These are phyloP conservation scores for Gastrodia elata DNA, from an alignment of 106 monocot genomes.

Conservation along the genomic window DNA sequence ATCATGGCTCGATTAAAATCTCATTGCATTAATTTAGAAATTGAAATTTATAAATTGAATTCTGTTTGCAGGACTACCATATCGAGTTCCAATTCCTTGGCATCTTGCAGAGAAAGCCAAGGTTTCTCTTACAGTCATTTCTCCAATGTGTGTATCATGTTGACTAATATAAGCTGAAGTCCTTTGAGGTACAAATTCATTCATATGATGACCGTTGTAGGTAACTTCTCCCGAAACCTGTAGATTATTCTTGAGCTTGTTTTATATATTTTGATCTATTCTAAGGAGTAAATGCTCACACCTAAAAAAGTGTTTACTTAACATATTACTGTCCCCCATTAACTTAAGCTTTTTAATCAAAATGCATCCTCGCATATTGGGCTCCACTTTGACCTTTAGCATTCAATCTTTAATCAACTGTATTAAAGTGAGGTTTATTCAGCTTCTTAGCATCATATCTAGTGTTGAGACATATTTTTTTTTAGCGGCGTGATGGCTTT, in stretches of 20 bases:
- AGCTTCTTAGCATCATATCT: background rate
- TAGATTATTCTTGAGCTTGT: background rate
- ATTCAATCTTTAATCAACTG: too few species aligned
- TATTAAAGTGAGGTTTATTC: too few species aligned
- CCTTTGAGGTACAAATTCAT: conserved; percentile 46
- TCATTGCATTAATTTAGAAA: background rate
- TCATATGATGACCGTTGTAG: conserved; percentile 35
- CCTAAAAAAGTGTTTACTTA: background rate
- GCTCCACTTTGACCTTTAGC: too few species aligned
- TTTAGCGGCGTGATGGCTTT: too few species aligned
- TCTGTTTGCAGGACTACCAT: background rate
- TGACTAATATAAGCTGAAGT: conserved; percentile 73
- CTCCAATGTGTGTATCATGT: conserved; percentile 54
- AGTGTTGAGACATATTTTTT: background rate
- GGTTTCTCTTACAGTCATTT: conserved; percentile 64
- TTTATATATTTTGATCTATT: background rate
- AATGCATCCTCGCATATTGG: too few species aligned
- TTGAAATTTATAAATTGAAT: background rate
- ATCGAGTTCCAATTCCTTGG: conserved; percentile 29
- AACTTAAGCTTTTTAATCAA: too few species aligned
- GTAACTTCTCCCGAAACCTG: conserved; percentile 41
- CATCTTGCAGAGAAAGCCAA: conserved; percentile 63
- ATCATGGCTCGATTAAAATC: background rate
- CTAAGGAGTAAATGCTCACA: background rate
- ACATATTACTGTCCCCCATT: background rate